Evolutionary conservation across 192 early-diverging fungal species (phyloP), one percentile per base, ranked within the genome.

Genomic region (Geranomyces michiganensis): DNA sequence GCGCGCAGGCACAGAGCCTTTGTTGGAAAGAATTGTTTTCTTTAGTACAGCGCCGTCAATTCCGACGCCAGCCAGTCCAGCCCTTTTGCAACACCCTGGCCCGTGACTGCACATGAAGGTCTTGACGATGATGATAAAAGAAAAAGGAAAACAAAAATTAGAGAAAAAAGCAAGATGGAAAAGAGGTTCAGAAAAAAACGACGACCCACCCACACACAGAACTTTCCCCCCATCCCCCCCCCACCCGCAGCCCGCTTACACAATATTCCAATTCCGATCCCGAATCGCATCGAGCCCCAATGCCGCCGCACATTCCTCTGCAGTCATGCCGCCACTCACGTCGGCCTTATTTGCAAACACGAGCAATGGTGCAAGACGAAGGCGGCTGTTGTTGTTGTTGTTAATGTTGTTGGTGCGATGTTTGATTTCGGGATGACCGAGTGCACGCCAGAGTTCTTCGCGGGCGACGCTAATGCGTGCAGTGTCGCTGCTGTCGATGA

Each of bases 321-420:
- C 68, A 14, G 73, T 65, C 75, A 81, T 77, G 22, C 69, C 63
- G 21, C 69, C 75, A 8, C 36, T 46, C 4, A 81, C 13, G 53
- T 81, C 79, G 61, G 72, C 75, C 45, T 81, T 81, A 65, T 81
- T 81, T 45, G 76, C 79, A 51, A 75, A 76, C 46, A 81, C 66
- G 1, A 81, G 68, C 24, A 81, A 72, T 0, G 79, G 79, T 10
- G 36, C 36, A n/a, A n/a, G n/a, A n/a, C n/a, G n/a, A n/a, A n/a
- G 36, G 36, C 36, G 36, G 36, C 5, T 10, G 36, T n/a, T n/a
- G n/a, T n/a, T n/a, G n/a, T n/a, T n/a, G n/a, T n/a, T n/a, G n/a
- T n/a, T n/a, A n/a, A n/a, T n/a, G n/a, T n/a, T n/a, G n/a, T n/a
- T n/a, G n/a, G n/a, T 41, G 36, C 36, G 36, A 3, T 41, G 36